Conservation (phyloP, 2,329 filamentous ascomycete genomes). For the Dryadomyces sulphureus region DNA sequence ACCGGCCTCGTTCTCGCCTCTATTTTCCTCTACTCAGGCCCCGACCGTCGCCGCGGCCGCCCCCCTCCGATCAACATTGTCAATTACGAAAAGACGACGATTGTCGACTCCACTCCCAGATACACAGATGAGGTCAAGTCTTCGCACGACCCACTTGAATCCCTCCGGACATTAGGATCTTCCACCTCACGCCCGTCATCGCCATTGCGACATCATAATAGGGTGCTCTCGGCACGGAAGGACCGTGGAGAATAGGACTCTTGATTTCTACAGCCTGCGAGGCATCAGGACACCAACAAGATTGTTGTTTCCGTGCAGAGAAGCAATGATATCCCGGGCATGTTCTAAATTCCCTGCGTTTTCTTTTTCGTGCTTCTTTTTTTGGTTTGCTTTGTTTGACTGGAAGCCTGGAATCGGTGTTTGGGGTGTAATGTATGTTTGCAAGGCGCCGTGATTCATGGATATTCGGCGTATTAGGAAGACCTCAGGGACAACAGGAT, state of each 20-base stretch:
- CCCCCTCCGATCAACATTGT: constrained; percentile 55
- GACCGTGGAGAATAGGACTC: constrained; percentile 20
- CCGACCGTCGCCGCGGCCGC: constrained; percentile 43
- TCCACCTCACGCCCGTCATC: constrained; percentile 33
- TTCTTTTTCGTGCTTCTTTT: background rate
- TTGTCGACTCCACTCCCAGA: constrained; percentile 34
- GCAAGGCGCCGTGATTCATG: background rate
- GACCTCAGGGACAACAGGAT: background rate
- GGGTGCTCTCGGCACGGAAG: constrained; percentile 21
- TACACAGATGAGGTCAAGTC: constrained; percentile 19
- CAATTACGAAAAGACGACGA: constrained; percentile 60
- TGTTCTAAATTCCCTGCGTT: background rate
- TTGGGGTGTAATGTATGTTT: background rate
- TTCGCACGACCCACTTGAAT: constrained; percentile 26
- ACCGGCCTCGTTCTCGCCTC: constrained; percentile 65
- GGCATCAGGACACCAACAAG: no score
- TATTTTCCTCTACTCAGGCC: constrained; percentile 70
- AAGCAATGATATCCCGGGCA: background rate
- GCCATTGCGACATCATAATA: constrained; percentile 23
- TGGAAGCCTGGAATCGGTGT: background rate
- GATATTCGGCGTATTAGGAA: background rate
- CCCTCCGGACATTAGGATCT: constrained; percentile 20
- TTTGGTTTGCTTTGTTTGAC: background rate
- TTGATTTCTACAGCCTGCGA: no score
- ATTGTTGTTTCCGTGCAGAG: background rate